Conservation (phyloP, 2,329 filamentous ascomycete species). For the Cercospora janseana region DNA sequence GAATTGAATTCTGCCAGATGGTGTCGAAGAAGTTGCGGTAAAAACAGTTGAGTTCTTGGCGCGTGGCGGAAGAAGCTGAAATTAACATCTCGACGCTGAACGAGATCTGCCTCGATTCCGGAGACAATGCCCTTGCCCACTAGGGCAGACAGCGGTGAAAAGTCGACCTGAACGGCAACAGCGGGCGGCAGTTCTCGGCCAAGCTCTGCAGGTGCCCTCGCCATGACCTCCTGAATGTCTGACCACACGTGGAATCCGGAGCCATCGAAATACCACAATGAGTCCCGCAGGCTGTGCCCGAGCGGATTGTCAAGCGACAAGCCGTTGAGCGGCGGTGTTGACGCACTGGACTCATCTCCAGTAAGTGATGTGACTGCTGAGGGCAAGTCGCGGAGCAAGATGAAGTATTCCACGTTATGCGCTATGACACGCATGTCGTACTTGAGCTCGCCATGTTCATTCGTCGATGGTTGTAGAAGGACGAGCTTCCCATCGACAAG, state of each 20-base stretch:
- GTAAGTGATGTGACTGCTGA: slow-evolving; percentile 26
- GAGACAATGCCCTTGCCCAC: slow-evolving; percentile 87
- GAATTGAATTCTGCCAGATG: slow-evolving; percentile 73
- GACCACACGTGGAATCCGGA: slow-evolving; percentile 83
- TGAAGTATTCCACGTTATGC: slow-evolving; percentile 94
- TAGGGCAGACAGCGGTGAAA: slow-evolving; percentile 86
- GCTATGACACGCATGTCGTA: slow-evolving; percentile 98
- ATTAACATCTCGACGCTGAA: slow-evolving; percentile 86
- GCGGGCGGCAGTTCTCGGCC: slow-evolving; percentile 69
- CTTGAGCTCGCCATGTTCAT: slow-evolving; percentile 79
- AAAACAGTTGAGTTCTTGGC: slow-evolving; percentile 88
- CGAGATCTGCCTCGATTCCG: slow-evolving; percentile 85
- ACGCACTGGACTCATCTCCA: slow-evolving; percentile 18
- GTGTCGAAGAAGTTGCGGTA: slow-evolving; percentile 81
- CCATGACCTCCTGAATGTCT: slow-evolving; percentile 79
- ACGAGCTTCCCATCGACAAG: slow-evolving; percentile 97
- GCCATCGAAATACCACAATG: slow-evolving; percentile 92
- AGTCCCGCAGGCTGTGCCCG: slow-evolving; percentile 68
- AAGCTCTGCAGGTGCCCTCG: slow-evolving; percentile 64
- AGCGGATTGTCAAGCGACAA: slow-evolving; percentile 27
- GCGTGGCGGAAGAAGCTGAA: slow-evolving; percentile 89
- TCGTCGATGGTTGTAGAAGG: slow-evolving; percentile 80
- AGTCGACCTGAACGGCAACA: slow-evolving; percentile 81
- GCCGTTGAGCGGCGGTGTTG: slow-evolving; percentile 22
- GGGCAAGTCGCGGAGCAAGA: slow-evolving; percentile 79